These are phyloP conservation scores for Hypericum androsaemum DNA, from an alignment of 345 rosid species.

Conservation along the genomic window DNA sequence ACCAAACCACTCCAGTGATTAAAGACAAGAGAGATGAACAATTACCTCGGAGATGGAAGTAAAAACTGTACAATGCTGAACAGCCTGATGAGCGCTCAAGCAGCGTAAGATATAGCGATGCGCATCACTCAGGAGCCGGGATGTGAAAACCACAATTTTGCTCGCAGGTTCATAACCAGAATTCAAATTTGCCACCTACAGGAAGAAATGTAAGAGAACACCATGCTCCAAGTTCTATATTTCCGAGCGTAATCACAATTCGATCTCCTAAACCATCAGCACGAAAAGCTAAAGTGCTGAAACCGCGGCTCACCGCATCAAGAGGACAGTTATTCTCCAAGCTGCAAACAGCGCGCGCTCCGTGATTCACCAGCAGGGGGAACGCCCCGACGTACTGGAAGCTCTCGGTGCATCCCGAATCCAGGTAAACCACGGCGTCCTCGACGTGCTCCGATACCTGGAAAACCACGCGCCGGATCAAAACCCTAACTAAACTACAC, in stretches of 20 bases:
- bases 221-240: background rate
- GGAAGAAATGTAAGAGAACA: slow-evolving; percentile 11
- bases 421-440: slow-evolving; percentile 63
- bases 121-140: slow-evolving; percentile 76
- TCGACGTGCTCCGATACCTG: slow-evolving; percentile 64
- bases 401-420: slow-evolving; percentile 92
- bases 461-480: background rate
- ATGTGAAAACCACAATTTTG: slow-evolving; percentile 62
- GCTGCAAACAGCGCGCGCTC: slow-evolving; percentile 66
- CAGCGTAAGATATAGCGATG: slow-evolving; percentile 87
- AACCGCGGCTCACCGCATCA: slow-evolving; percentile 45
- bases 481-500: no score
- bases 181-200: slow-evolving; percentile 71
- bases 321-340: slow-evolving; percentile 71
- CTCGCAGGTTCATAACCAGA: slow-evolving; percentile 35
- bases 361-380: slow-evolving; percentile 61
- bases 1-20: slow-evolving; percentile 6
- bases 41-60: slow-evolving; percentile 91
- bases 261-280: no score
- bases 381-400: slow-evolving; percentile 82
- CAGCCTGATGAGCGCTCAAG: slow-evolving; percentile 47
- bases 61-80: slow-evolving; percentile 45
- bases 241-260: no score
- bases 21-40: slow-evolving; percentile 7
- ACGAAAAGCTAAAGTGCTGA: background rate